Percentiles rank a stretch among this genome's conserved stretches.
These are phyloP conservation scores for Zalaria sp. DNA, from an alignment of 2,329 filamentous ascomycete genomes.

Conservation along the genomic window DNA sequence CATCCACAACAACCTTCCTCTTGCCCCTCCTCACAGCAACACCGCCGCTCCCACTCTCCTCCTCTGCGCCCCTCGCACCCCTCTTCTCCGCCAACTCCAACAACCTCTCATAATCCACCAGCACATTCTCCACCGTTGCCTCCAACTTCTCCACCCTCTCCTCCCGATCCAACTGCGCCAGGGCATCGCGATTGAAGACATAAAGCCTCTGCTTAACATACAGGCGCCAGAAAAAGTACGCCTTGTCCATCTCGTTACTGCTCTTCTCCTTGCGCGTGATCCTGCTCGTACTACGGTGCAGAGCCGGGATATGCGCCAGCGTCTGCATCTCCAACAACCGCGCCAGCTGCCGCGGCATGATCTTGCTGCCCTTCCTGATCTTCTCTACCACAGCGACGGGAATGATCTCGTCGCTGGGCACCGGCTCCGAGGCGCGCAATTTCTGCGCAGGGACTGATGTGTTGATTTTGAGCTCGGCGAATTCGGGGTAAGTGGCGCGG, in stretches of 20 bases:
- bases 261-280: slow-evolving; percentile 29
- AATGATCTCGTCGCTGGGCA: slow-evolving; percentile 44
- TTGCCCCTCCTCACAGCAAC: slow-evolving; percentile 13
- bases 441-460: slow-evolving; percentile 31
- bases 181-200: slow-evolving; percentile 55
- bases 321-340: slow-evolving; percentile 65
- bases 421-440: slow-evolving; percentile 37
- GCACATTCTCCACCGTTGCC: slow-evolving; percentile 52
- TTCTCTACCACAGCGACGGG: slow-evolving; percentile 36
- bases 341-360: slow-evolving; percentile 61
- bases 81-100: slow-evolving; percentile 34
- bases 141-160: slow-evolving; percentile 63
- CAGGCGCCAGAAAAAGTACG: slow-evolving; percentile 58
- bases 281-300: slow-evolving; percentile 32
- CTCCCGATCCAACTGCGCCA: slow-evolving; percentile 52
- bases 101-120: slow-evolving; percentile 58
- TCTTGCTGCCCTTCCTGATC: slow-evolving; percentile 52
- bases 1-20: slow-evolving; percentile 16
- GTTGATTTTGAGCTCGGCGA: slow-evolving; percentile 31
- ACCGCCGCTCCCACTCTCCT: slow-evolving; percentile 6
- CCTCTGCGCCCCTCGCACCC: slow-evolving; percentile 11
- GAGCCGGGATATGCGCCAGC: slow-evolving; percentile 39
- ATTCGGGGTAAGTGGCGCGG: slow-evolving; percentile 27
- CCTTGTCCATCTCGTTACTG: slow-evolving; percentile 43
- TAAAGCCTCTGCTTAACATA: slow-evolving; percentile 67